Evolutionary conservation across 306 rosid species (phyloP).

Genomic region (Prunus salicina): DNA sequence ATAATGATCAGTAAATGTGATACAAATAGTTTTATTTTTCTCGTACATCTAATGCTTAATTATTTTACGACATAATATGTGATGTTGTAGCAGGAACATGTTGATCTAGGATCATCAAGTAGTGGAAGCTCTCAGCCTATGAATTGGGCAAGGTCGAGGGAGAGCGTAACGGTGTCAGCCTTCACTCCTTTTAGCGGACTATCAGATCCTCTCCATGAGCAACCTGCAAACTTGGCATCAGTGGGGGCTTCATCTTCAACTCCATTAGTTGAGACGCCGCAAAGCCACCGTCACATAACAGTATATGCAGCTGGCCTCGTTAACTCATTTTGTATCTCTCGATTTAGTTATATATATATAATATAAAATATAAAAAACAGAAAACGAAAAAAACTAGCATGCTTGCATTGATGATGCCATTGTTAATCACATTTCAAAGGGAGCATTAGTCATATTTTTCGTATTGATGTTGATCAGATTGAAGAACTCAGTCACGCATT

Average conservation of each 20-base stretch:
- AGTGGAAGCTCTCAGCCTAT: background rate
- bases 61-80: background rate
- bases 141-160: background rate
- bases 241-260: background rate
- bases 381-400: background rate
- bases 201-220: background rate
- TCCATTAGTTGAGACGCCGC: background rate
- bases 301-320: background rate
- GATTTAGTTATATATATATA: background rate
- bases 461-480: background rate
- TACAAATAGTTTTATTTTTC: background rate
- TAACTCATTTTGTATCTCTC: background rate
- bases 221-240: background rate
- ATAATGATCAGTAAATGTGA: background rate
- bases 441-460: background rate
- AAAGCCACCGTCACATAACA: background rate
- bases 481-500: background rate
- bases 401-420: background rate
- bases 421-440: background rate
- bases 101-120: slow-evolving; percentile 12
- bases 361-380: too few species aligned
- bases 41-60: background rate
- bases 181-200: background rate
- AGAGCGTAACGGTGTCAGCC: background rate
- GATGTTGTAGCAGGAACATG: background rate